Evolutionary conservation across 148 eudicot species (phyloP), one percentile per base, ranked within the genome.

Genomic region (Rhododendron mucronatum): DNA sequence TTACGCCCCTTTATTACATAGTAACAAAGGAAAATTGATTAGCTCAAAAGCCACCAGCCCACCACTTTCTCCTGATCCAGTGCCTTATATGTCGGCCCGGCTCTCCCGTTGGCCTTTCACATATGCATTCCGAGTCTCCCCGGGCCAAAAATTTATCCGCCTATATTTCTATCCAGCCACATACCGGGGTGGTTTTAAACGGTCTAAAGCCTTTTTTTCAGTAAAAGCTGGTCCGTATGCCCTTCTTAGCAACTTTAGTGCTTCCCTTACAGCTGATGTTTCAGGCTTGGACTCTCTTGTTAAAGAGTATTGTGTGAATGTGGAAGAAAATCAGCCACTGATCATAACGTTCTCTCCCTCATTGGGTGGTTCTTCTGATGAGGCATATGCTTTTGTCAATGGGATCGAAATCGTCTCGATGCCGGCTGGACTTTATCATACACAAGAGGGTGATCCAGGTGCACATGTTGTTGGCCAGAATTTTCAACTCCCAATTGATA

Each of bases 381-480:
- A 51, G 7, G 23, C 63, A 14, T 84, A 80, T 55, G 90, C 87
- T 28, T 90, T 87, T 50, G 59, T 88, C 30, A 90, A 89, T 48
- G 89, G 86, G 16, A 90, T 90, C 30, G 90, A 90, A 45, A 84
- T 88, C 14, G 45, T 86, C 41, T 84, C 20, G 11, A 63, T 88
- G 33, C 89, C 89, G 0, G 30, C 78, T 8, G 85, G 80, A 0
- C 89, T 90, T 45, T 90, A 90, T 75, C 50, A 86, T 23, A 45
- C 63, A 28, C 61, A 6, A 41, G 21, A 6, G 11, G 84, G 76
- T 37, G 33, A 44, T 0, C 5, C 4, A 4, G 7, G 84, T 51
- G 63, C 16, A 44, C 48, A 18, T 3, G 75, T 57, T 76, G 86
- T 59, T 2, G 86, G 86, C 37, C 8, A 85, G 50, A 77, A 85